A percentile compares a stretch with the other conserved stretches of the same genome.
Conservation (phyloP, 2,329 filamentous ascomycete genomes). For the Purpureocillium takamizusanense region DNA sequence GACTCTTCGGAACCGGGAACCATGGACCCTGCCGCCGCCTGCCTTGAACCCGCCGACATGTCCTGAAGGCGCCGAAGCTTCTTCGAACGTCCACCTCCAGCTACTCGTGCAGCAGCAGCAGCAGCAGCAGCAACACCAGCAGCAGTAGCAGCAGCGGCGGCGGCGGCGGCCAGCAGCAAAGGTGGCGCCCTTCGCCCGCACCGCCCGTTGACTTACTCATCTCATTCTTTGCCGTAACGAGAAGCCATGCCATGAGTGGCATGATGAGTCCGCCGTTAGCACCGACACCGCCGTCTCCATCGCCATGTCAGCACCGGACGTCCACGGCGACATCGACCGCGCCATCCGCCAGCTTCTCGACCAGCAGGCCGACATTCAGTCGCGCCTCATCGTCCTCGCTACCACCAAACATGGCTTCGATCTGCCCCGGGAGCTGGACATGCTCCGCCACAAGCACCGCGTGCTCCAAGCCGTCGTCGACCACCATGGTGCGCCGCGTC, state of each 20-base stretch:
- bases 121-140: no score
- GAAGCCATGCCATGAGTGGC: conserved; percentile 1
- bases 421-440: conserved; percentile 39
- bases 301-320: conserved; percentile 4
- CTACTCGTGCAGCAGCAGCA: no score
- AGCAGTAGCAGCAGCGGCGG: no score
- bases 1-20: no score
- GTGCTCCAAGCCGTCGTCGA: conserved; percentile 38
- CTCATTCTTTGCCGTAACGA: no score
- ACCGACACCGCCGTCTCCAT: neutral
- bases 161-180: neutral
- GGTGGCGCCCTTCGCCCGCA: neutral
- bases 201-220: no score
- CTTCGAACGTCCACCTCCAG: no score
- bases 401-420: conserved; percentile 38
- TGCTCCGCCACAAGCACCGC: conserved; percentile 46
- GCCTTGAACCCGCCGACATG: no score
- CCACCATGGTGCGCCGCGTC: conserved; percentile 33
- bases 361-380: conserved; percentile 44
- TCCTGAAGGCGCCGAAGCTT: no score
- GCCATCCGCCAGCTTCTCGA: conserved; percentile 32
- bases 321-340: conserved; percentile 16
- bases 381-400: conserved; percentile 38
- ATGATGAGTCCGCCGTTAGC: neutral
- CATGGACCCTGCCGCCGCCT: no score